A percentile compares a stretch with the other conserved stretches of the same genome.
These are phyloP conservation scores for Saraca asoca DNA, from an alignment of 331 rosid genomes.

Conservation along the genomic window DNA sequence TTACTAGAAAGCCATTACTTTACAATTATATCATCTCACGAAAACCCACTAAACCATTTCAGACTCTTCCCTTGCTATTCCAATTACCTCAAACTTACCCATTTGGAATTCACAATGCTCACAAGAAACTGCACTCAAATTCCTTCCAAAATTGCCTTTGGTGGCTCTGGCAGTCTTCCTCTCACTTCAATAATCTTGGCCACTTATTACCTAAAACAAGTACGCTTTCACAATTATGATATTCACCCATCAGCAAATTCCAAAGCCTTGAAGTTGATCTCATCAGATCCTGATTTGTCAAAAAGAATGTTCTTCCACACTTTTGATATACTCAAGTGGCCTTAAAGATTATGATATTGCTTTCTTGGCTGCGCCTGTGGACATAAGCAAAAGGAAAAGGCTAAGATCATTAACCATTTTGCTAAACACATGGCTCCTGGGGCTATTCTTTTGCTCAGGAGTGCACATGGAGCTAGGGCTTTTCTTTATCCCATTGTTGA, in stretches of 20 bases:
- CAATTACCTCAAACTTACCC: constrained; percentile 72
- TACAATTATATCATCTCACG: constrained; percentile 48
- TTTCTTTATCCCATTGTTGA: constrained; percentile 74
- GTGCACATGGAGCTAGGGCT: constrained; percentile 80
- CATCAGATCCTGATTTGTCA: constrained; percentile 58
- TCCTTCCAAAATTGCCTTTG: constrained; percentile 52
- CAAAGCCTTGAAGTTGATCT: constrained; percentile 47
- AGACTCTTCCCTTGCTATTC: constrained; percentile 65
- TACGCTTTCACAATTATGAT: constrained; percentile 67
- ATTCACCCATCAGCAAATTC: constrained; percentile 63
- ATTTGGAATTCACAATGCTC: constrained; percentile 57
- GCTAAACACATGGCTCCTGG: constrained; percentile 67
- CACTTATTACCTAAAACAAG: constrained; percentile 40
- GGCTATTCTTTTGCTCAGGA: constrained; percentile 65
- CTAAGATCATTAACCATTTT: constrained; percentile 49
- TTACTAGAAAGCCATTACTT: constrained; percentile 68
- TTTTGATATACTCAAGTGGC: constrained; percentile 41
- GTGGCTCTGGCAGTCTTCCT: constrained; percentile 81
- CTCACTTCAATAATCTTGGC: constrained; percentile 76
- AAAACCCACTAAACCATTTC: constrained; percentile 53
- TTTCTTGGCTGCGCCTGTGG: constrained; percentile 74
- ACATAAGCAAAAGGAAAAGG: constrained; percentile 57
- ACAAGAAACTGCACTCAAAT: constrained; percentile 35
- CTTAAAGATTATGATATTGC: constrained; percentile 60
- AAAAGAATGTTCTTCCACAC: constrained; percentile 64